A percentile compares a stretch with the other conserved stretches of the same genome.
These are phyloP conservation scores for Metschnikowia peoriensis DNA, from an alignment of 805 yeast genomes.

Conservation along the genomic window DNA sequence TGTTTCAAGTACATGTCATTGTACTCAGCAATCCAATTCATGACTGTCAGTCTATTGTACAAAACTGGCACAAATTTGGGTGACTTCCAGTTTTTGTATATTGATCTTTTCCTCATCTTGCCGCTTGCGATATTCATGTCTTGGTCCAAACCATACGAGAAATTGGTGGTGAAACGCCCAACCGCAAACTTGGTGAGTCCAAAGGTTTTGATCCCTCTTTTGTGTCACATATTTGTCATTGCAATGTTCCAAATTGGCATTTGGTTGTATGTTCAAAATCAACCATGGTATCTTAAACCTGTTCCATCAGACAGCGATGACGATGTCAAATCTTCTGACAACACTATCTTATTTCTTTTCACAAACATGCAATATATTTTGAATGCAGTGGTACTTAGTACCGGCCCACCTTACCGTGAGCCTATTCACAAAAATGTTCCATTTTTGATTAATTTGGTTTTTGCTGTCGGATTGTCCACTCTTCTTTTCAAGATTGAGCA, in stretches of 20 bases:
- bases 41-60: conserved; percentile 81
- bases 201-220: conserved; percentile 76
- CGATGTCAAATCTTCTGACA: conserved; percentile 82
- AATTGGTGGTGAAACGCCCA: conserved; percentile 71
- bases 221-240: conserved; percentile 71
- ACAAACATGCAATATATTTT: conserved; percentile 88
- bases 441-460: conserved; percentile 59
- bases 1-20: conserved; percentile 98
- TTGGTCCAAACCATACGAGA: conserved; percentile 80
- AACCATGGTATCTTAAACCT: conserved; percentile 79
- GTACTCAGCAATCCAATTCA: conserved; percentile 94
- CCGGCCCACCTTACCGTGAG: conserved; percentile 91
- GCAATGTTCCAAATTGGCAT: conserved; percentile 62
- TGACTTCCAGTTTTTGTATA: conserved; percentile 93
- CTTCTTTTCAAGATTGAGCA: conserved; percentile 54
- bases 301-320: conserved; percentile 71
- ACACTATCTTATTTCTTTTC: conserved; percentile 77
- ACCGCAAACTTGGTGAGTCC: conserved; percentile 91
- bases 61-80: conserved; percentile 90
- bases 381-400: conserved; percentile 78
- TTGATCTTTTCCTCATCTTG: conserved; percentile 83
- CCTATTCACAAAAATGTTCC: conserved; percentile 66
- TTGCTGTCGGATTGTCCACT: conserved; percentile 50
- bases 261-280: conserved; percentile 59
- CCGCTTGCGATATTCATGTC: conserved; percentile 98